Evolutionary conservation across 1,139 yeast species (phyloP).

Genomic region (Debaryomyces sp.): DNA sequence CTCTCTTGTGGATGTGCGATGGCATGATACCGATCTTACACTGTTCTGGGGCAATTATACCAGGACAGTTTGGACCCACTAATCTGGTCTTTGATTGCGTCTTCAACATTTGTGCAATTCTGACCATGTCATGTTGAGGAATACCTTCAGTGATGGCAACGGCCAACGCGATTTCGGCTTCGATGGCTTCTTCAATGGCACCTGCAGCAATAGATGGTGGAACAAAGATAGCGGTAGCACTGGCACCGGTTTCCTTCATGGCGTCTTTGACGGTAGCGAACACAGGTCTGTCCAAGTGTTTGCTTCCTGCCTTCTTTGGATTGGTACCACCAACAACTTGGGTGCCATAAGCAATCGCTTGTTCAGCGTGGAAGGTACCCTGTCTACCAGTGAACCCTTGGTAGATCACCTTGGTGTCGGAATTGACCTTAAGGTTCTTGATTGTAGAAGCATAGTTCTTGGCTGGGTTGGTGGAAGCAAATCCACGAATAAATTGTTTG

Average conservation of each 20-base stretch:
- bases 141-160: slow-evolving; percentile 99
- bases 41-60: slow-evolving; percentile 95
- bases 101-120: slow-evolving; percentile 92
- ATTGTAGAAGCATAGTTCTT: slow-evolving; percentile 66
- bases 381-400: slow-evolving; percentile 99
- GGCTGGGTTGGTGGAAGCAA: slow-evolving; percentile 39
- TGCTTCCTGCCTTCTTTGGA: slow-evolving; percentile 95
- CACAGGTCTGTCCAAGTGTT: slow-evolving; percentile 87
- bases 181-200: slow-evolving; percentile 96
- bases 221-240: slow-evolving; percentile 94
- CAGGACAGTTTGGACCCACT: slow-evolving; percentile 99
- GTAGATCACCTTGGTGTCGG: slow-evolving; percentile 91
- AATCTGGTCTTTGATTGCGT: slow-evolving; percentile 93
- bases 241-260: slow-evolving; percentile 85
- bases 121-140: slow-evolving; percentile 98
- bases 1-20: slow-evolving; percentile 86
- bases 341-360: slow-evolving; percentile 90
- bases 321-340: slow-evolving; percentile 98
- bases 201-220: slow-evolving; percentile 97
- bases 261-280: slow-evolving; percentile 89
- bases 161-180: slow-evolving; percentile 93
- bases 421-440: slow-evolving; percentile 79
- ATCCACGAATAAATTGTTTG: slow-evolving; percentile 50
- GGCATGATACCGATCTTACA: slow-evolving; percentile 99
- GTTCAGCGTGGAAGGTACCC: slow-evolving; percentile 97